phyloP scores from a whole-genome alignment of 2,329 filamentous ascomycete species.

The Aspergillus sp. region DNA sequence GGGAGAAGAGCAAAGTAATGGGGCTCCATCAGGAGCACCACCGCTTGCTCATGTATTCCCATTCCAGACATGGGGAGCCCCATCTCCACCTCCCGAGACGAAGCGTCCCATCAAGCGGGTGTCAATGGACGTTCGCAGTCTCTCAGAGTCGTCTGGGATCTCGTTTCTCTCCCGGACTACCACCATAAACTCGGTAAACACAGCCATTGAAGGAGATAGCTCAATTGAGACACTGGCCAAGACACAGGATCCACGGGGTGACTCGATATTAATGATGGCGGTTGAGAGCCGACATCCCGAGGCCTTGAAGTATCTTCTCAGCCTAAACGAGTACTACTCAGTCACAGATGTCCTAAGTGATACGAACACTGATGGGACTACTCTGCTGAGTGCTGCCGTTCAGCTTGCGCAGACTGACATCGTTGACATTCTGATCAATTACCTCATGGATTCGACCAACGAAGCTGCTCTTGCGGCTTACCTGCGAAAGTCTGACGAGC shows the following conservation, averaged over 20 bases:
- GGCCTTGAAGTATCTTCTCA: constrained; percentile 78
- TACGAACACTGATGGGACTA: constrained; percentile 86
- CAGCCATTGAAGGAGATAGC: constrained; percentile 80
- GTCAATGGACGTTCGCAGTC: constrained; percentile 84
- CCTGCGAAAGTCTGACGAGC: constrained; percentile 74
- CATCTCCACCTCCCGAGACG: constrained; percentile 47
- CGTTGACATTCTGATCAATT: constrained; percentile 75
- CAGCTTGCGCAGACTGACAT: constrained; percentile 78
- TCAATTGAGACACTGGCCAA: constrained; percentile 70
- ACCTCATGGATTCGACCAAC: constrained; percentile 63
- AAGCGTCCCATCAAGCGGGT: constrained; percentile 73
- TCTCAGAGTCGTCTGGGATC: constrained; percentile 82
- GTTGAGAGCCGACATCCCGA: constrained; percentile 73
- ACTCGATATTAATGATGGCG: constrained; percentile 88
- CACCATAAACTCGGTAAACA: constrained; percentile 74
- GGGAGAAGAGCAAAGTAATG: constrained; percentile 24
- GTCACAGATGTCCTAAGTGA: constrained; percentile 75
- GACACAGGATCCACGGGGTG: constrained; percentile 68
- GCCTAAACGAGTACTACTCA: constrained; percentile 76
- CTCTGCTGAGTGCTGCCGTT: constrained; percentile 84
- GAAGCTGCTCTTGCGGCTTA: constrained; percentile 67
- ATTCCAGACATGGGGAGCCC: constrained; percentile 69
- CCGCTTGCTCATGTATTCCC: constrained; percentile 84
- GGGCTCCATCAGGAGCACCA: constrained; percentile 34
- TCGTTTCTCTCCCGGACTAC: constrained; percentile 81